Percentiles rank a stretch among this genome's conserved stretches.
Conservation (phyloP, 2,329 filamentous ascomycete genomes). For the Aspergillus udagawae region DNA sequence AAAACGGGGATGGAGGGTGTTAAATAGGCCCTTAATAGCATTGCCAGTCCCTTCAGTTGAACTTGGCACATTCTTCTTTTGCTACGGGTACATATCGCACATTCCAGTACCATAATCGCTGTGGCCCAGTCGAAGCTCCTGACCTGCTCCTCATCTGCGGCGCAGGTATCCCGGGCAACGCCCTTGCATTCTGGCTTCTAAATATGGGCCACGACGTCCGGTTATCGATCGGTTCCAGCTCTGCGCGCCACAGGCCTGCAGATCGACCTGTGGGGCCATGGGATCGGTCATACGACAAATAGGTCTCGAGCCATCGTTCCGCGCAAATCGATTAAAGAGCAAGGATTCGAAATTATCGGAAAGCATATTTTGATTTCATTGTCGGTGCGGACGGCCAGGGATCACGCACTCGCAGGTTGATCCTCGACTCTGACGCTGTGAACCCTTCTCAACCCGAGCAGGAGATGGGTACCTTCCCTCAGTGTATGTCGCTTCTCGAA, state of each 20-base stretch:
- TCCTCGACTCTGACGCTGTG: slow-evolving; percentile 10
- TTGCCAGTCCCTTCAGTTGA: too few species aligned
- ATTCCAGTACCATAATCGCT: background rate
- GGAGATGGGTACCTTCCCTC: slow-evolving; percentile 36
- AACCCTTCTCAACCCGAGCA: too few species aligned
- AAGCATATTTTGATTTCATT: too few species aligned
- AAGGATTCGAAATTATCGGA: too few species aligned
- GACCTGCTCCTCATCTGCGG: slow-evolving; percentile 50
- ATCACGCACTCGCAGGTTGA: slow-evolving; percentile 20
- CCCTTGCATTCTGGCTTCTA: slow-evolving; percentile 51
- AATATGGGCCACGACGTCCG: slow-evolving; percentile 38
- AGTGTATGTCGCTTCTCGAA: slow-evolving; percentile 33
- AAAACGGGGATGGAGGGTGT: too few species aligned
- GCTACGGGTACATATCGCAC: too few species aligned
- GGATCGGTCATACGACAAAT: slow-evolving; percentile 51
- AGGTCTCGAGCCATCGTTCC: slow-evolving; percentile 46
- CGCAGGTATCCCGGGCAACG: slow-evolving; percentile 37
- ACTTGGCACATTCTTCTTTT: too few species aligned
- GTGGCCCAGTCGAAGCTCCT: slow-evolving; percentile 43
- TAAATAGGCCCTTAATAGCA: too few species aligned
- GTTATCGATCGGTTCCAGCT: slow-evolving; percentile 40
- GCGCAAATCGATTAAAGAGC: slow-evolving; percentile 42
- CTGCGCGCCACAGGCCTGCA: slow-evolving; percentile 50
- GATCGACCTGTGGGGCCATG: slow-evolving; percentile 52
- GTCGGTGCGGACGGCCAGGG: slow-evolving; percentile 29